phyloP scores from a whole-genome alignment of 768 basidiomycete genomes.

The Amanita pseudoporphyria region DNA sequence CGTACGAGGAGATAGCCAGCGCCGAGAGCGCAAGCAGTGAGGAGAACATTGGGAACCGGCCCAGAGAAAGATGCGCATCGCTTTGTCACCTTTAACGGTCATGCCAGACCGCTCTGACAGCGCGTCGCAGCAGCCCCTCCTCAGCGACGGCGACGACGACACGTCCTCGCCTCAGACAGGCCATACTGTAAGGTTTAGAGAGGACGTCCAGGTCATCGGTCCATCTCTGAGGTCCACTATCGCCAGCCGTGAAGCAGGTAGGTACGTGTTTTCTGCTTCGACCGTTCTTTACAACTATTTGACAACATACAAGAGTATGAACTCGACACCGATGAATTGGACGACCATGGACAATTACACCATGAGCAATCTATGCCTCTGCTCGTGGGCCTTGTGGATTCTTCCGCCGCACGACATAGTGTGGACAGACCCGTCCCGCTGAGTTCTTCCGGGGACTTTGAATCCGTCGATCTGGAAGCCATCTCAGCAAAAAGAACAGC shows the following conservation, averaged over 20 bases:
- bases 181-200: constrained; percentile 53
- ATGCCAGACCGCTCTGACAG: background rate
- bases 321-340: constrained; percentile 74
- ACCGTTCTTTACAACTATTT: background rate
- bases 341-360: constrained; percentile 35
- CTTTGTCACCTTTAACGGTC: no score
- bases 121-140: constrained; percentile 30
- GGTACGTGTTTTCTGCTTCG: constrained; percentile 25
- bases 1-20: constrained; percentile 12
- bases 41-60: constrained; percentile 5
- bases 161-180: constrained; percentile 20
- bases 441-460: constrained; percentile 24
- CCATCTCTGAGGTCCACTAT: constrained; percentile 64
- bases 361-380: constrained; percentile 59
- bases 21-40: constrained; percentile 1
- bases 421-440: constrained; percentile 47
- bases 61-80: constrained; percentile 3
- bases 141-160: constrained; percentile 36
- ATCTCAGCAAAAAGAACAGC: constrained; percentile 55
- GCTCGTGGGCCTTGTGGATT: constrained; percentile 70
- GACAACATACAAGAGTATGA: constrained; percentile 54
- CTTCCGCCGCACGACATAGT: constrained; percentile 47
- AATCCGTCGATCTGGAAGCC: constrained; percentile 51
- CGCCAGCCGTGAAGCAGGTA: constrained; percentile 75
- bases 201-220: constrained; percentile 59